phyloP scores from a whole-genome alignment of 805 yeast species.

The Saturnispora halmiae region DNA sequence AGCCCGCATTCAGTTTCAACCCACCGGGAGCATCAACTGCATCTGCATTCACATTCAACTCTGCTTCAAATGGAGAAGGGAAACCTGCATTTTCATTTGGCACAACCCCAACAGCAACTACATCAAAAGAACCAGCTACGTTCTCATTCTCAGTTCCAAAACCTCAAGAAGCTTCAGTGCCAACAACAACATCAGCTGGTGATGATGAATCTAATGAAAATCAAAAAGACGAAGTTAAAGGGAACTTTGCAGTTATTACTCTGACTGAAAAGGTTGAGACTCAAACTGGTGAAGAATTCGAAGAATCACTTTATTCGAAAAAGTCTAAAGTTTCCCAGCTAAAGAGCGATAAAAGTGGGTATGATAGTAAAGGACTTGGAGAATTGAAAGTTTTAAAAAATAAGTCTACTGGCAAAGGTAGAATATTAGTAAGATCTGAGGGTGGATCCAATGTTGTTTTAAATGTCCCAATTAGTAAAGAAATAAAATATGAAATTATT shows the following conservation, averaged over 20 bases:
- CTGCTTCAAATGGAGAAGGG: slow-evolving; percentile 11
- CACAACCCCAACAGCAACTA: neutral
- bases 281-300: slow-evolving; percentile 82
- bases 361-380: slow-evolving; percentile 68
- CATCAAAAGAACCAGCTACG: slow-evolving; percentile 1
- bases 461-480: slow-evolving; percentile 52
- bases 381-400: slow-evolving; percentile 65
- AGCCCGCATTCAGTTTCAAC: neutral
- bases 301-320: slow-evolving; percentile 51
- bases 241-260: slow-evolving; percentile 38
- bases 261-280: slow-evolving; percentile 45
- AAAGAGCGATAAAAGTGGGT: slow-evolving; percentile 43
- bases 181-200: slow-evolving; percentile 3
- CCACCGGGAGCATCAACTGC: slow-evolving; percentile 3
- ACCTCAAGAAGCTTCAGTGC: slow-evolving; percentile 8
- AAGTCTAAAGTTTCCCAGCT: slow-evolving; percentile 64
- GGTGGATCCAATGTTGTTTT: slow-evolving; percentile 75
- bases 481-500: slow-evolving; percentile 49
- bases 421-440: slow-evolving; percentile 79
- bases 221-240: slow-evolving; percentile 39
- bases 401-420: slow-evolving; percentile 48
- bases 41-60: slow-evolving; percentile 13
- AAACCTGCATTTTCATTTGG: slow-evolving; percentile 2
- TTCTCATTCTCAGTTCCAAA: slow-evolving; percentile 5
- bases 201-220: slow-evolving; percentile 29